phyloP scores from a whole-genome alignment of 1,139 yeast species.

The Saccharomycopsis hybrid region DNA sequence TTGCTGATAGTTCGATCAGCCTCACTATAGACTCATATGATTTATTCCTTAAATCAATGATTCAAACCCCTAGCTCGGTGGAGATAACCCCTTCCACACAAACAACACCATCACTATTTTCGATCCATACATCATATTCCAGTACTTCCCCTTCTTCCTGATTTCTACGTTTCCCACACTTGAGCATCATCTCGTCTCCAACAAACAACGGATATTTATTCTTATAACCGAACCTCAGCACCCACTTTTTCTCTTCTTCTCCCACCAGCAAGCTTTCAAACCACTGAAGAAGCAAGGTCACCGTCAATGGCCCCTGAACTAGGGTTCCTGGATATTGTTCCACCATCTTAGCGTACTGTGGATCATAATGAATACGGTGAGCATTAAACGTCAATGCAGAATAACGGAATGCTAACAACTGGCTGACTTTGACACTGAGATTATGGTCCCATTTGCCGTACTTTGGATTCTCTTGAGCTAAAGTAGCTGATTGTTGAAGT shows the following conservation, averaged over 20 bases:
- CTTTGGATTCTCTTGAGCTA: not conserved
- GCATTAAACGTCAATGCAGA: slow-evolving; percentile 74
- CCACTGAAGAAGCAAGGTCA: slow-evolving; percentile 53
- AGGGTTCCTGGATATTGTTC: slow-evolving; percentile 61
- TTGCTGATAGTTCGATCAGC: no score
- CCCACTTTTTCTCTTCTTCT: no score
- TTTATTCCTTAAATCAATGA: no score
- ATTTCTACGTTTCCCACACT: slow-evolving; percentile 20
- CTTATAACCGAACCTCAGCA: slow-evolving; percentile 46
- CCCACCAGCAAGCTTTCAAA: no score
- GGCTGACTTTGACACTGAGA: slow-evolving; percentile 22
- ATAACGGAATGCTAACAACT: slow-evolving; percentile 45
- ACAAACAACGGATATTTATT: slow-evolving; percentile 45
- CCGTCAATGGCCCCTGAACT: slow-evolving; percentile 78
- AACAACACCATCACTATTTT: slow-evolving; percentile 21
- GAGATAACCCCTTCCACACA: no score
- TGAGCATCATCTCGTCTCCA: slow-evolving; percentile 28
- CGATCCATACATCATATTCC: slow-evolving; percentile 26
- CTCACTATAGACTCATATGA: no score
- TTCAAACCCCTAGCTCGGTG: no score
- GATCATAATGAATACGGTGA: slow-evolving; percentile 75
- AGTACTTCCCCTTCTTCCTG: no score
- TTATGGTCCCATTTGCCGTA: slow-evolving; percentile 19
- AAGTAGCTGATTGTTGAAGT: not conserved
- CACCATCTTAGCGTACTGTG: slow-evolving; percentile 38